These are phyloP conservation scores for Mycena galericulata DNA, from an alignment of 768 basidiomycete genomes.

Conservation along the genomic window DNA sequence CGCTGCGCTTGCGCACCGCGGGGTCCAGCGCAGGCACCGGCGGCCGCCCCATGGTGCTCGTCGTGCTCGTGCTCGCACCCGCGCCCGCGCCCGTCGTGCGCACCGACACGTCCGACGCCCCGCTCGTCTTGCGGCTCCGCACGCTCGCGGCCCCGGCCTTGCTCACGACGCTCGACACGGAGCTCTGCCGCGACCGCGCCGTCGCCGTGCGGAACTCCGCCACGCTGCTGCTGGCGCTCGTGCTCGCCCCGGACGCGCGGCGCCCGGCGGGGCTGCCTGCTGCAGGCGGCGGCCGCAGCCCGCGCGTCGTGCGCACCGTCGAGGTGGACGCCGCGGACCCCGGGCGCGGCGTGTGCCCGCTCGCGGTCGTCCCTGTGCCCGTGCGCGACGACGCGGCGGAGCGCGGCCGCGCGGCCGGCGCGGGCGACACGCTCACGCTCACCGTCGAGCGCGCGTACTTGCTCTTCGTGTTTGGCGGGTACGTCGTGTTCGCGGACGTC, in stretches of 20 bases:
- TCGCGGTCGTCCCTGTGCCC: conserved; percentile 7
- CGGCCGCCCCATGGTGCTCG: too few relatives aligned
- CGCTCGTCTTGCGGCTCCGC: conserved; percentile 30
- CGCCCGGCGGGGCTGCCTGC: conserved; percentile 1
- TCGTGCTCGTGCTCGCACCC: too few relatives aligned
- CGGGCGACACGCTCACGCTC: conserved; percentile 27
- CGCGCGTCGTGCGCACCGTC: conserved; percentile 35
- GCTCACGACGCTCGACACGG: conserved; percentile 48
- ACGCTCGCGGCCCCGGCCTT: not conserved
- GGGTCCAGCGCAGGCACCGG: conserved; percentile 46
- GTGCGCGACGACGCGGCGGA: conserved; percentile 25
- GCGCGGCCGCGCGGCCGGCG: conserved; percentile 23
- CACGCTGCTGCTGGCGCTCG: conserved; percentile 22
- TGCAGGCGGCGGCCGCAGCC: conserved; percentile 17
- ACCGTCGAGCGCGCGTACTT: conserved; percentile 26
- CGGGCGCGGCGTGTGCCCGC: conserved; percentile 3
- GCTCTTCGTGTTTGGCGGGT: conserved; percentile 45
- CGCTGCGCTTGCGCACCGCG: conserved; percentile 47
- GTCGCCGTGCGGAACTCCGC: conserved; percentile 40
- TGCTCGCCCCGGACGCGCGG: conserved; percentile 29
- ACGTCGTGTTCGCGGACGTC: conserved; percentile 9
- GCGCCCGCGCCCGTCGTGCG: conserved; percentile 28
- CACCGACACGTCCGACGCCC: conserved; percentile 33
- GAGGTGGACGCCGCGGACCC: conserved; percentile 33
- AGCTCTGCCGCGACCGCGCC: conserved; percentile 51